Evolutionary conservation across 2,329 filamentous ascomycete genomes (phyloP), one percentile per base, ranked within the genome.

Genomic region (Amauroascus niger): DNA sequence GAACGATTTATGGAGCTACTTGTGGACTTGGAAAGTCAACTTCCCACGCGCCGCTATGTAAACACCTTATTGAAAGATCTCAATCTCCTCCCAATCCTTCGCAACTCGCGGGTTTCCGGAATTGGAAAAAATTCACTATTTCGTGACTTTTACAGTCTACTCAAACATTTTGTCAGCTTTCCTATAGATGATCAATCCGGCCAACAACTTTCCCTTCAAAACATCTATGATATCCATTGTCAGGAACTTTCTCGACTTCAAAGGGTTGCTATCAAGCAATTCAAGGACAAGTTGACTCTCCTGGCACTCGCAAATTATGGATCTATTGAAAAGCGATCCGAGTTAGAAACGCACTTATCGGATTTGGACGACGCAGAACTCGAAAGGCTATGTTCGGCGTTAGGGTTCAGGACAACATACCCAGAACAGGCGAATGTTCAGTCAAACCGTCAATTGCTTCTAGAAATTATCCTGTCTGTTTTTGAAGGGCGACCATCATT

Each of bases 1-100:
- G 91, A 97, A 69, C 81, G 90, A n/a, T 91, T 97, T 58, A 71
- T 93, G 49, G 93, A 98, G 69, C 84, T 98, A 49, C 75, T 98
- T 46, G 84, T 86, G 7, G 93, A 98, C 66, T 73, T 98, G 18
- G 83, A 94, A 67, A 96, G 91, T 63, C 93, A 98, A 67, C 75
- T 97, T 46, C 93, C 93, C 0, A 98, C 94, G 2, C 79, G 93
- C 61, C 82, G 93, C 68, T 97, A 97, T 67, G 87, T 95, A 65
- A 96, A 96, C 68, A 83, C 87, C 1, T 73, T 98, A 40, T 70
- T 97, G 13, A 83, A 86, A 62, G 91, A 98, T 65, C 74, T 97
- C 44, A 89, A 97, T 65, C 70, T 95, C 20, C 71, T 96, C 26
- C 76, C 91, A 0, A 80, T 86, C 8, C 82, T 96, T 62, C 80